A percentile compares a stretch with the other conserved stretches of the same genome.
Evolutionary conservation across 2,329 filamentous ascomycete genomes (phyloP).

Genomic region (Colletotrichum filicis): DNA sequence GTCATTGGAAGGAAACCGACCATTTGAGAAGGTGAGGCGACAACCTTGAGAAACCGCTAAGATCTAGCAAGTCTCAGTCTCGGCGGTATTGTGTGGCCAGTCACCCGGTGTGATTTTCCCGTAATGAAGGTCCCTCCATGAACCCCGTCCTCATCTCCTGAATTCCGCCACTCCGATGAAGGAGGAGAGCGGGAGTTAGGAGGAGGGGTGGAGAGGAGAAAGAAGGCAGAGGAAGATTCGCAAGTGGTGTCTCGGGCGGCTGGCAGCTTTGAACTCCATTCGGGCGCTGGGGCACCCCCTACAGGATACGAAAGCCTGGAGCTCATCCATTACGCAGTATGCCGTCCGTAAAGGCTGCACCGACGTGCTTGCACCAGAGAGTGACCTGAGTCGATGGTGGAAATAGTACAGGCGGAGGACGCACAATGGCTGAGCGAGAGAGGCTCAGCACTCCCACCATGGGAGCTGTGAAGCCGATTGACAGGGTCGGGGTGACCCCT

Average conservation of each 20-base stretch:
- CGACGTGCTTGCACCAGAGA: background rate
- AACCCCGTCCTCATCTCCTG: constrained; percentile 21
- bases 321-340: background rate
- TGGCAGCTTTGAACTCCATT: background rate
- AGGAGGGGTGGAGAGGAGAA: background rate
- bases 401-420: background rate
- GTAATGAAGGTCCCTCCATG: constrained; percentile 17
- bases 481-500: constrained; percentile 14
- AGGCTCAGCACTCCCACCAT: background rate
- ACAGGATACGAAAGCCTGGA: background rate
- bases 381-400: background rate
- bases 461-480: background rate
- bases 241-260: background rate
- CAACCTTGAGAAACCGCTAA: background rate
- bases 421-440: background rate
- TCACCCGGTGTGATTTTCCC: background rate
- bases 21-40: background rate
- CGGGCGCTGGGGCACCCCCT: background rate
- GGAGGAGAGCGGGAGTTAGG: constrained; percentile 17
- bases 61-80: background rate
- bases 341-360: background rate
- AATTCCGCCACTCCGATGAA: constrained; percentile 29
- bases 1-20: background rate
- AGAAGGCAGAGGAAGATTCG: background rate
- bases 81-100: constrained; percentile 11